A percentile compares a stretch with the other conserved stretches of the same genome.
These are phyloP conservation scores for Lactifluus piperatus DNA, from an alignment of 768 basidiomycete species.

Conservation along the genomic window DNA sequence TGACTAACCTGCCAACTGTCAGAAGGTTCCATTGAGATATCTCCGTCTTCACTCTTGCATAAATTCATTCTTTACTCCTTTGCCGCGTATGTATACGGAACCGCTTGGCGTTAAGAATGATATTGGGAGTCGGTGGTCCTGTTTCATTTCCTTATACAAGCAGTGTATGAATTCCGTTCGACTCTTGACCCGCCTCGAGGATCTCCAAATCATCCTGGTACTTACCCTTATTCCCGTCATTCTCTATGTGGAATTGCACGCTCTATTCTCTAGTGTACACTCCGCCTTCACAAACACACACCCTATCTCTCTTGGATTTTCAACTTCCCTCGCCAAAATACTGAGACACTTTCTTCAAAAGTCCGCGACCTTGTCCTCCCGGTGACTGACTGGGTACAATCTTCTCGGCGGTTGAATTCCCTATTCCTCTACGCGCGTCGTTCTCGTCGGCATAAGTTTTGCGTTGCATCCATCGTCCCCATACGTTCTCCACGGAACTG, in stretches of 20 bases:
- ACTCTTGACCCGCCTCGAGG: background rate
- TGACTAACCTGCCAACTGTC: background rate
- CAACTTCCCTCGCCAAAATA: conserved; percentile 19
- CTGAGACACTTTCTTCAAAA: conserved; percentile 19
- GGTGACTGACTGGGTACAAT: background rate
- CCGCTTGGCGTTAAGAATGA: background rate
- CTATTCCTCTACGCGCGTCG: conserved; percentile 9
- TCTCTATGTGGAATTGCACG: background rate
- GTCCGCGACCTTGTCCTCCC: conserved; percentile 15
- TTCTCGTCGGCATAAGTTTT: conserved; percentile 10
- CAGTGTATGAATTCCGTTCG: background rate
- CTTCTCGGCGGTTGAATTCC: background rate
- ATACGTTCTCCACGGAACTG: conserved; percentile 5
- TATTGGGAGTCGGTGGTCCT: background rate
- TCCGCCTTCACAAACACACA: background rate
- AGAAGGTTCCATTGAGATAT: background rate
- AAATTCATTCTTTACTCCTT: background rate
- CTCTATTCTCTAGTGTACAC: background rate
- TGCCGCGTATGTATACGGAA: background rate
- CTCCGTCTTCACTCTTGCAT: background rate
- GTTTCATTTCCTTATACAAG: background rate
- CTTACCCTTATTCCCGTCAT: background rate
- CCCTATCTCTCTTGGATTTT: background rate
- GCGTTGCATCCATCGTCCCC: conserved; percentile 16
- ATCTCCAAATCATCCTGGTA: background rate